phyloP scores from a whole-genome alignment of 495 filamentous ascomycete genomes.

The Penicillium herquei region DNA sequence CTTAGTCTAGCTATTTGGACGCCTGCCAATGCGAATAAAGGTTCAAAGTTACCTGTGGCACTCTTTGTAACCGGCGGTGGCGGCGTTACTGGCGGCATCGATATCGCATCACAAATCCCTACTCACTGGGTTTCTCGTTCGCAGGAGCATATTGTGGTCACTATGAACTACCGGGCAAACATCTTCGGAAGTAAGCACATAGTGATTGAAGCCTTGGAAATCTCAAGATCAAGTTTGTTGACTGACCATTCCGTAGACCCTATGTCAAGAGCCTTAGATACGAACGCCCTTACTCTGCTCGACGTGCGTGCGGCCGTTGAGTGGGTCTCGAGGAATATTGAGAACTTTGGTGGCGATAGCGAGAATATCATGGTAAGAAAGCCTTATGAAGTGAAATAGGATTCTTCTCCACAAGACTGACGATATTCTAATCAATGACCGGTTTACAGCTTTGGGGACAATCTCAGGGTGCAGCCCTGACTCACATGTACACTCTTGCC shows the following conservation, averaged over 20 bases:
- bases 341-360: slow-evolving; percentile 61
- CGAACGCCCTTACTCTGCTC: slow-evolving; percentile 52
- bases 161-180: slow-evolving; percentile 41
- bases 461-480: background rate
- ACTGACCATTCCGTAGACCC: slow-evolving; percentile 6
- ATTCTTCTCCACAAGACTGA: slow-evolving; percentile 20
- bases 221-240: background rate
- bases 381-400: slow-evolving; percentile 4
- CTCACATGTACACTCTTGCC: background rate
- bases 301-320: slow-evolving; percentile 60
- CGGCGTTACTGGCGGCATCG: slow-evolving; percentile 32
- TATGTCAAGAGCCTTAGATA: slow-evolving; percentile 20
- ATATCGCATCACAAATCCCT: slow-evolving; percentile 44
- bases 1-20: slow-evolving; percentile 20
- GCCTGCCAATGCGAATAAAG: slow-evolving; percentile 7
- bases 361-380: slow-evolving; percentile 28
- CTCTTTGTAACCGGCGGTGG: slow-evolving; percentile 18
- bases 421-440: too few species aligned
- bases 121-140: slow-evolving; percentile 43
- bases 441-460: background rate
- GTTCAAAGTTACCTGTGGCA: slow-evolving; percentile 14
- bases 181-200: slow-evolving; percentile 18
- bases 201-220: too few species aligned
- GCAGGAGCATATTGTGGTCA: slow-evolving; percentile 53
- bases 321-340: slow-evolving; percentile 52